phyloP scores from a whole-genome alignment of 176 grass and related monocot species.

The Ensete glaucum region DNA sequence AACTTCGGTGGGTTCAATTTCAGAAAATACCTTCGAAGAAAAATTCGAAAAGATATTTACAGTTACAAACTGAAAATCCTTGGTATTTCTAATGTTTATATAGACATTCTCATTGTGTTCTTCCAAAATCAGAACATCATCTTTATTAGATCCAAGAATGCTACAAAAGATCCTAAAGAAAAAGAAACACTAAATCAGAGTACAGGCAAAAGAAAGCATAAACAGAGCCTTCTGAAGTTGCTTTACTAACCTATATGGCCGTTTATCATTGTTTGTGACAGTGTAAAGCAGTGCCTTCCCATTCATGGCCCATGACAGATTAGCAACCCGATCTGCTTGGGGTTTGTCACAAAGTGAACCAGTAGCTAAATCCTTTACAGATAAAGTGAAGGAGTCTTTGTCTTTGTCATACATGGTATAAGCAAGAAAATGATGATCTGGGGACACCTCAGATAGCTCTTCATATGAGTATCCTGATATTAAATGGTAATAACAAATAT shows the following conservation, averaged over 20 bases:
- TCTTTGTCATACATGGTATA: slow-evolving; percentile 98
- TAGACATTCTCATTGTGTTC: slow-evolving; percentile 63
- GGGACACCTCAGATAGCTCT: slow-evolving; percentile 91
- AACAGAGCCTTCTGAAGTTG: slow-evolving; percentile 9
- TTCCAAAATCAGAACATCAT: slow-evolving; percentile 80
- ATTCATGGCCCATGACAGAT: slow-evolving; percentile 88
- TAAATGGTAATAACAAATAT: not conserved
- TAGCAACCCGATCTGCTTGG: slow-evolving; percentile 51
- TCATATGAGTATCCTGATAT: slow-evolving; percentile 77
- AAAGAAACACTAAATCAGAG: slow-evolving; percentile 9
- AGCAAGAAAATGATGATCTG: slow-evolving; percentile 71
- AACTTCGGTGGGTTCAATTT: not conserved
- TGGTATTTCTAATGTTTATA: slow-evolving; percentile 90
- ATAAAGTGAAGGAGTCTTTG: slow-evolving; percentile 76
- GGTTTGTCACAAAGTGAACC: slow-evolving; percentile 67
- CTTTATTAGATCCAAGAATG: slow-evolving; percentile 70
- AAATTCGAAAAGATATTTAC: slow-evolving; percentile 88
- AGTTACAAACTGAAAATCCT: slow-evolving; percentile 76
- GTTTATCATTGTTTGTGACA: slow-evolving; percentile 72
- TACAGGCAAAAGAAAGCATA: slow-evolving; percentile 11
- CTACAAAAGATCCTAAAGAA: slow-evolving; percentile 73
- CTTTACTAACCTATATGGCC: slow-evolving; percentile 68
- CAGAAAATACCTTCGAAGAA: slow-evolving; percentile 63
- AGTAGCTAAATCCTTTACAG: slow-evolving; percentile 68
- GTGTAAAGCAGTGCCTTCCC: slow-evolving; percentile 70